Evolutionary conservation across 805 yeast genomes (phyloP).

Genomic region (Teunomyces kruisii): DNA sequence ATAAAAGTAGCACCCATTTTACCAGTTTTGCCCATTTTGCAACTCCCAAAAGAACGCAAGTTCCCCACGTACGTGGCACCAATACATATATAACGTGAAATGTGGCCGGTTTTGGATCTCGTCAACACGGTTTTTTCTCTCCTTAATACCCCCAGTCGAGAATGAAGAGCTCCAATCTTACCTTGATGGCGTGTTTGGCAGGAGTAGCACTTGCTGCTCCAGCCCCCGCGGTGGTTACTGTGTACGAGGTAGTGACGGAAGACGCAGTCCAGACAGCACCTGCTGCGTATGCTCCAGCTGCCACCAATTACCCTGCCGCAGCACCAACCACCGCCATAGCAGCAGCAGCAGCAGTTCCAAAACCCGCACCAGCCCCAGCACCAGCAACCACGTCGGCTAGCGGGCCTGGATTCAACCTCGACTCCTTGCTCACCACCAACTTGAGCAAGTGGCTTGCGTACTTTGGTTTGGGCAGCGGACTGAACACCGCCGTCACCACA

Average conservation of each 20-base stretch:
- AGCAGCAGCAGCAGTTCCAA: slow-evolving; percentile 9
- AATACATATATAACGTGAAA: not conserved
- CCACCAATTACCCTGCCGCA: slow-evolving; percentile 7
- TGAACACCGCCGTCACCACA: slow-evolving; percentile 2
- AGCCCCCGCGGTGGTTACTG: slow-evolving; percentile 26
- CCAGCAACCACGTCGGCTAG: slow-evolving; percentile 7
- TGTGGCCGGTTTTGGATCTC: too few species aligned
- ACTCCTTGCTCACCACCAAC: slow-evolving; percentile 8
- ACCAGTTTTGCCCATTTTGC: not conserved
- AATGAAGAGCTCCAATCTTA: not conserved
- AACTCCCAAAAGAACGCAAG: not conserved
- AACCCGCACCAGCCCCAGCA: slow-evolving; percentile 8
- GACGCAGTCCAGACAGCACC: slow-evolving; percentile 9
- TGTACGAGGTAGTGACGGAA: slow-evolving; percentile 12
- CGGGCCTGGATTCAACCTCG: slow-evolving; percentile 5
- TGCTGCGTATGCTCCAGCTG: slow-evolving; percentile 15
- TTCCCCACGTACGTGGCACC: not conserved
- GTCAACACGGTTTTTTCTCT: not conserved
- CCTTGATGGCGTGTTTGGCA: slow-evolving; percentile 2
- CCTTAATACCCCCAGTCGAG: not conserved
- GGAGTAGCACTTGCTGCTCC: slow-evolving; percentile 9
- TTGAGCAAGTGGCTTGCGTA: slow-evolving; percentile 10
- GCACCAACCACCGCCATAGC: slow-evolving; percentile 11
- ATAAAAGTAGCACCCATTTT: not conserved
- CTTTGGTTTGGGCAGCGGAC: slow-evolving; percentile 9